Evolutionary conservation across 495 filamentous ascomycete species (phyloP), one percentile per base, ranked within the genome.

Genomic region (Bacidia gigantensis): DNA sequence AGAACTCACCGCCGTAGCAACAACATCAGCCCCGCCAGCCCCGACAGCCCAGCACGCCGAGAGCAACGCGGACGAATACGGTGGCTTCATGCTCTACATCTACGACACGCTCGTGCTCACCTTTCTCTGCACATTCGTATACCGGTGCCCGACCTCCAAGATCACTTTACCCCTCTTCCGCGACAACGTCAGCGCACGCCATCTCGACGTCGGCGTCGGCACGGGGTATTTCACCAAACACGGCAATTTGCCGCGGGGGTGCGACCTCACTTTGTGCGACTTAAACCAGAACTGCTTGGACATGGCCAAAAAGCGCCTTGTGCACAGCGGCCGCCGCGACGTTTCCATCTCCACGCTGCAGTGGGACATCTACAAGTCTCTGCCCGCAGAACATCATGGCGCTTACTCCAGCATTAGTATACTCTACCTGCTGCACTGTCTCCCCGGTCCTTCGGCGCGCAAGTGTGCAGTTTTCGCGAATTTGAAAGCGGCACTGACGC

Each of bases 141-240:
- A 63, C 67, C 24, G 61, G 9, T 68, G 67, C 50, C 55, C 63
- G 2, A 62, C 62, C 21, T 40, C 40, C 11, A 54, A 49, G 17
- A 49, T 68, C n/a, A 57, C 63, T 7, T 55, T 67, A 3, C 67
- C 68, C 3, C 59, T 72, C 11, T 72, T 70, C 57, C 42, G 48
- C 2, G 39, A 63, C 12, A 55, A 65, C 39, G 60, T 67, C 22
- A 58, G 60, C 12, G 20, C 24, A 17, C 43, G 50, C 2, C 69
- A 72, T 49, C 61, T 70, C 11, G 66, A 71, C 53, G 60, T 69
- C 26, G 69, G 69, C n/a, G 62, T 65, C 18, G 69, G 60, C 0
- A 64, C 62, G 0, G 68, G 69, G 2, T 69, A 63, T 26, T 70
- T 66, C 43, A 58, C 58, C 7, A 49, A 50, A n/a, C 21, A 50